Base-by-base conservation (phyloP, 192 early-diverging fungal species). In the Radiomyces spectabilis region DNA sequence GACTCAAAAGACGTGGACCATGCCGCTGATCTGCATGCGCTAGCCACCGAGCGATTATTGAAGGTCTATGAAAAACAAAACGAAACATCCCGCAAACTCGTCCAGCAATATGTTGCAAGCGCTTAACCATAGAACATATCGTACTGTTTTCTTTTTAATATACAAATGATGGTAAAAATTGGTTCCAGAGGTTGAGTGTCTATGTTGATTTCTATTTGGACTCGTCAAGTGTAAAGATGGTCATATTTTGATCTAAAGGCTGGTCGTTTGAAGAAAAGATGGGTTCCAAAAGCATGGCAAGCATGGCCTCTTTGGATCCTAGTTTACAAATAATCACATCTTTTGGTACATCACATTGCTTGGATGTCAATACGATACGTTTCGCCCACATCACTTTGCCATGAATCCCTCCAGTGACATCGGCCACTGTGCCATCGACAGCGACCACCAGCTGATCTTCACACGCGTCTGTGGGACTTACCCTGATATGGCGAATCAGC, bases 11-110 rank as follows among this genome's bases (percentile, higher is more conserved):
- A 51, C 32, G 49, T 41, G 3, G 32, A 53, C 2, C 39, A 63
- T 48, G 51, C 41, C 0, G n/a, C 26, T 8, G 62, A 53, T 33
- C 38, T 70, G 15, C 62, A 70, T 26, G 68, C 57, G 9, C 29
- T 70, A 19, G 61, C 68, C 15, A 70, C 57, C 21, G 68, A 70
- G 47, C 61, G 68, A 22, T 48, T 70, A 43, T 52, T 70, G 39
- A 51, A 48, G 21, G 52, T 60, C 5, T 64, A 60, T 51, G 19
- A 51, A 12, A 38, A 64, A 15, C 46, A 48, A 31, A 21, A 21
- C 24, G 6, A 48, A 15, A 13, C 24, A 27, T 27, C 5, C 5
- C 33, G 33, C 33, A 35, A 35, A 35, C 5, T 35, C 5, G 33
- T 35, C 5, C 6, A 35, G 13, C 13, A 5, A 8, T 35, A 35